phyloP scores from a whole-genome alignment of 2,329 filamentous ascomycete genomes.

The Penicillium sp. region DNA sequence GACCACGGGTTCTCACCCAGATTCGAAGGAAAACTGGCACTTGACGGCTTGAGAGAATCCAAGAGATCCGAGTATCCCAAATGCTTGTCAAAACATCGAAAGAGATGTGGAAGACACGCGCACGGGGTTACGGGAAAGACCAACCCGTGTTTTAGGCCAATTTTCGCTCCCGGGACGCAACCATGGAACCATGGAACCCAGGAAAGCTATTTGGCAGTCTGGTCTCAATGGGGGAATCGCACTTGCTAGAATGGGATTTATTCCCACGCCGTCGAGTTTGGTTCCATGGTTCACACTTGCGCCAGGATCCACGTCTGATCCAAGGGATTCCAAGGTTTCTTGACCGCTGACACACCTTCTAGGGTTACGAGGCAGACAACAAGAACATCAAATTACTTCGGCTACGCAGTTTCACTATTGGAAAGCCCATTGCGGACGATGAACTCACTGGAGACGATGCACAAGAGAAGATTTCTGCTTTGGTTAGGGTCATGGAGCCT shows the following conservation, averaged over 20 bases:
- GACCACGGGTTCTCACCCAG: neutral
- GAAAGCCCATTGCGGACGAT: slow-evolving; percentile 56
- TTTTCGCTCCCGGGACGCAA: neutral
- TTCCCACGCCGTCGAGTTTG: slow-evolving; percentile 25
- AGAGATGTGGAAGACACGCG: slow-evolving; percentile 20
- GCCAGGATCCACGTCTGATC: slow-evolving; percentile 16
- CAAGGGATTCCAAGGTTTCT: neutral
- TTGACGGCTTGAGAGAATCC: neutral
- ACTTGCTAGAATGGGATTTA: neutral
- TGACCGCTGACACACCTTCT: slow-evolving; percentile 9
- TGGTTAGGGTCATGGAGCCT: slow-evolving; percentile 61
- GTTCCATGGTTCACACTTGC: slow-evolving; percentile 34
- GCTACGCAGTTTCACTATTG: slow-evolving; percentile 68
- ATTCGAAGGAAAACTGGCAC: neutral
- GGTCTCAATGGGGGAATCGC: neutral
- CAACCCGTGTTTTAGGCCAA: slow-evolving; percentile 16
- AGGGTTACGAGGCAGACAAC: slow-evolving; percentile 69
- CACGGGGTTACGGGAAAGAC: slow-evolving; percentile 16
- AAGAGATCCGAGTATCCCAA: neutral
- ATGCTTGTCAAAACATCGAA: neutral
- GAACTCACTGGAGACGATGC: slow-evolving; percentile 55
- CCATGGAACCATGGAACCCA: neutral
- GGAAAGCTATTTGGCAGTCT: neutral
- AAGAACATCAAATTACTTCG: slow-evolving; percentile 71
- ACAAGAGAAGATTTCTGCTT: slow-evolving; percentile 55